Percentiles rank a stretch among this genome's conserved stretches.
phyloP scores from a whole-genome alignment of 352 stramenopile genomes.

The Globisporangium apiculatum region DNA sequence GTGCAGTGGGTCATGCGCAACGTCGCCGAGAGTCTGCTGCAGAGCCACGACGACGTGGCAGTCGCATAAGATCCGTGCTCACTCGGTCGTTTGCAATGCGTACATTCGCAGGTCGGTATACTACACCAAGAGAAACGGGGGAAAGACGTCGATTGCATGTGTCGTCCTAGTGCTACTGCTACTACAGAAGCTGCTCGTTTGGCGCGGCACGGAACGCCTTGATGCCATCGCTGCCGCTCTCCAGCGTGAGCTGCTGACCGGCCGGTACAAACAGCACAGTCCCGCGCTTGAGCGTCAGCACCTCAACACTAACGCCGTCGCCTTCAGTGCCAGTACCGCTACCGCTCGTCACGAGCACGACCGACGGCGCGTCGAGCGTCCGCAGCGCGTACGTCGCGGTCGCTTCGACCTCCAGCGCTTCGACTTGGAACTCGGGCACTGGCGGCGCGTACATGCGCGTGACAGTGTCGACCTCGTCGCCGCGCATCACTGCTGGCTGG shows the following conservation, averaged over 20 bases:
- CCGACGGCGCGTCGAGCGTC: conserved; percentile 33
- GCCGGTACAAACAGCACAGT: conserved; percentile 50
- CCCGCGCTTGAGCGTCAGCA: conserved; percentile 13
- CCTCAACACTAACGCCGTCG: neutral
- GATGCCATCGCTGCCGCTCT: conserved; percentile 26
- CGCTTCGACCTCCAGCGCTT: conserved; percentile 39
- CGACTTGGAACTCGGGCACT: conserved; percentile 90
- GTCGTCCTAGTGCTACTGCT: neutral
- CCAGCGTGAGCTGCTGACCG: conserved; percentile 31
- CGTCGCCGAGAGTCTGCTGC: conserved; percentile 56
- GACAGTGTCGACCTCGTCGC: conserved; percentile 42
- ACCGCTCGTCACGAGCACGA: conserved; percentile 45
- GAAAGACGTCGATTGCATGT: no score
- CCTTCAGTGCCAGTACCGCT: conserved; percentile 12
- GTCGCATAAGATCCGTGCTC: no score
- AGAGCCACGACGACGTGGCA: conserved; percentile 35
- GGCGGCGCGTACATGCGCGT: conserved; percentile 86
- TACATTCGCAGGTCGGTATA: no score
- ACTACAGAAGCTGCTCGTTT: conserved; percentile 32
- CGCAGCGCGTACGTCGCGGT: conserved; percentile 27
- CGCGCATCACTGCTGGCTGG: conserved; percentile 41
- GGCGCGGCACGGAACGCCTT: conserved; percentile 39
- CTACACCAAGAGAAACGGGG: no score
- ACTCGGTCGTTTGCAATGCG: no score
- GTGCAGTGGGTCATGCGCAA: conserved; percentile 76